Evolutionary conservation across 2,329 filamentous ascomycete species (phyloP).

Genomic region (Exophiala spinifera): DNA sequence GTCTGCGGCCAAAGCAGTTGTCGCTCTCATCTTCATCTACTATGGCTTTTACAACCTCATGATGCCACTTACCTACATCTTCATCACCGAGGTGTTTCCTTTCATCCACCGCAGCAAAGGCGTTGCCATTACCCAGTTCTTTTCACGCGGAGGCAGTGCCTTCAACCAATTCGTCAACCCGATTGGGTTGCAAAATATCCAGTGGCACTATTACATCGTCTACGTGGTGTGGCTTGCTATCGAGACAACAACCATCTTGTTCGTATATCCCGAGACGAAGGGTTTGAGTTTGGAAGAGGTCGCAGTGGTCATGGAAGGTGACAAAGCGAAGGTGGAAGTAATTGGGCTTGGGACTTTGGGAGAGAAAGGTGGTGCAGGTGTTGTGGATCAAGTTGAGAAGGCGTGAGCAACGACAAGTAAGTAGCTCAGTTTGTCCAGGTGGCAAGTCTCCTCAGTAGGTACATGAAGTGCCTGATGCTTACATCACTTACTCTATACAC

Average conservation of each 20-base stretch:
- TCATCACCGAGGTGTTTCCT: slow-evolving; percentile 43
- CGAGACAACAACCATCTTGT: slow-evolving; percentile 25
- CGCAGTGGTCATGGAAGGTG: slow-evolving; percentile 26
- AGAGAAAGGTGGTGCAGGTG: slow-evolving; percentile 10
- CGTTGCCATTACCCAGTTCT: slow-evolving; percentile 20
- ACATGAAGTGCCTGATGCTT: too few relatives aligned
- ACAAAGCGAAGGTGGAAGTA: slow-evolving; percentile 20
- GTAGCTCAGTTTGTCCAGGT: not conserved
- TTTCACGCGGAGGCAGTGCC: slow-evolving; percentile 13
- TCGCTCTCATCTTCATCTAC: slow-evolving; percentile 45
- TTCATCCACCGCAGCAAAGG: slow-evolving; percentile 50
- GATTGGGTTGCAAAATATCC: slow-evolving; percentile 33
- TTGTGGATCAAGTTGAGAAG: slow-evolving; percentile 17
- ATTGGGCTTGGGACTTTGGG: slow-evolving; percentile 14
- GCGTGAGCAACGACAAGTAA: slow-evolving; percentile 2
- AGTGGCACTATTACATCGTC: slow-evolving; percentile 41
- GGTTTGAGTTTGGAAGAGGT: slow-evolving; percentile 32
- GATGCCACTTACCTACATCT: slow-evolving; percentile 19
- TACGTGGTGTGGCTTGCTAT: slow-evolving; percentile 31
- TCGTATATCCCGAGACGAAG: slow-evolving; percentile 33
- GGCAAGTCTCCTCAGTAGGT: too few relatives aligned
- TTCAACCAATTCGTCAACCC: slow-evolving; percentile 24
- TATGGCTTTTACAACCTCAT: slow-evolving; percentile 39
- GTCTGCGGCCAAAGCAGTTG: slow-evolving; percentile 30
- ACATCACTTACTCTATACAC: too few relatives aligned